A percentile compares a stretch with the other conserved stretches of the same genome.
Conservation (phyloP, 441 rosid genomes). For the Erodium chrysanthum region DNA sequence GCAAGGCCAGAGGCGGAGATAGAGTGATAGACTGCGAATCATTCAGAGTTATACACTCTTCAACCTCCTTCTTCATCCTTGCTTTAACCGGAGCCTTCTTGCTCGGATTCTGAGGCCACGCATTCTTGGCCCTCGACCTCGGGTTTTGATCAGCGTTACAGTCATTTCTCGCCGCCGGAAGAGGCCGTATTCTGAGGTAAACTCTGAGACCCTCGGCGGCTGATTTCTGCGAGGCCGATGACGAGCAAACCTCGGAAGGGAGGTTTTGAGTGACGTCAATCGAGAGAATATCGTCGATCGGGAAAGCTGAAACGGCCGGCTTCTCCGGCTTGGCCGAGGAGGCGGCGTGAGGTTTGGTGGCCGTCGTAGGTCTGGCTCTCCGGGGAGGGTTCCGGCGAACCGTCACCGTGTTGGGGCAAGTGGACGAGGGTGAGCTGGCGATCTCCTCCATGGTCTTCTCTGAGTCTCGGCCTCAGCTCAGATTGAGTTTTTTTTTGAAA, state of each 20-base stretch:
- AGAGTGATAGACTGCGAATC: conserved; percentile 51
- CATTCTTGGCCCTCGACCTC: conserved; percentile 38
- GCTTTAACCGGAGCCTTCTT: conserved; percentile 30
- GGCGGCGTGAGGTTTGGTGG: conserved; percentile 19
- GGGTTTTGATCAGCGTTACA: background rate
- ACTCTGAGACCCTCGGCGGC: conserved; percentile 48
- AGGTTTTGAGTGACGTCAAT: conserved; percentile 28
- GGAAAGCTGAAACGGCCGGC: conserved; percentile 37
- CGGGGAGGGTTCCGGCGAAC: conserved; percentile 74
- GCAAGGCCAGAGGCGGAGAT: conserved; percentile 48
- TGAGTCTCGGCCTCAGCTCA: conserved; percentile 25
- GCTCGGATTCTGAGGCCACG: conserved; percentile 52
- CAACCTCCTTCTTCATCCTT: conserved; percentile 32
- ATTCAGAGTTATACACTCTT: conserved; percentile 39
- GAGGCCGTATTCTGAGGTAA: conserved; percentile 62
- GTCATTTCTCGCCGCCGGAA: conserved; percentile 14
- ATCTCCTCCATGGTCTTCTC: conserved; percentile 15
- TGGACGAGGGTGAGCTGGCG: conserved; percentile 27
- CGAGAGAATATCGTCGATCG: conserved; percentile 52
- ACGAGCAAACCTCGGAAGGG: conserved; percentile 1
- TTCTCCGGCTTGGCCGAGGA: conserved; percentile 20
- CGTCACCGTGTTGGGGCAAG: conserved; percentile 43
- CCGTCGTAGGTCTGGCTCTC: conserved; percentile 59
- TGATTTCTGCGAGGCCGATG: conserved; percentile 2
- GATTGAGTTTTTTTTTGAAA: background rate